phyloP scores from a whole-genome alignment of 148 eudicot species.

The Heliamphora exappendiculata region DNA sequence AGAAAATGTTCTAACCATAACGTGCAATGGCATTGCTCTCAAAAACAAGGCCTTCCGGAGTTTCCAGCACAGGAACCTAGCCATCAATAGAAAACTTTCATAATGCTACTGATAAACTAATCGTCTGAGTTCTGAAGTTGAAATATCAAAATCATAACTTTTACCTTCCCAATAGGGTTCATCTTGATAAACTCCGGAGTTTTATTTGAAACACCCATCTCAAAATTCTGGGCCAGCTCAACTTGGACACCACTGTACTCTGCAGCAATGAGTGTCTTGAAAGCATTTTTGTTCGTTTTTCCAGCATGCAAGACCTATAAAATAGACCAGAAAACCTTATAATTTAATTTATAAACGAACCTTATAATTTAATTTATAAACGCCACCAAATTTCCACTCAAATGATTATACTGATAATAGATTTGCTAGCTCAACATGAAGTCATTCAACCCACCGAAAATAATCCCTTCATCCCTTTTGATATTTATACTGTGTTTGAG shows the following conservation, averaged over 20 bases:
- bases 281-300: slow-evolving; percentile 53
- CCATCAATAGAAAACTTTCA: background rate
- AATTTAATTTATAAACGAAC: background rate
- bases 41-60: slow-evolving; percentile 57
- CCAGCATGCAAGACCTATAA: slow-evolving; percentile 51
- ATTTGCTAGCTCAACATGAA: background rate
- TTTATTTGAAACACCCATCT: slow-evolving; percentile 70
- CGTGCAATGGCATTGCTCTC: slow-evolving; percentile 74
- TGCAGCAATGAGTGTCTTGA: slow-evolving; percentile 64
- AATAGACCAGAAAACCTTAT: background rate
- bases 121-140: background rate
- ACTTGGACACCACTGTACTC: slow-evolving; percentile 57
- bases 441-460: background rate
- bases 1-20: slow-evolving; percentile 32
- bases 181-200: slow-evolving; percentile 61
- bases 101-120: background rate
- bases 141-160: background rate
- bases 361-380: background rate
- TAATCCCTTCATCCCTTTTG: background rate
- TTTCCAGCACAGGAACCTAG: slow-evolving; percentile 63
- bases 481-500: background rate
- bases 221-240: slow-evolving; percentile 44
- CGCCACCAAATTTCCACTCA: background rate
- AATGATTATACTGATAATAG: background rate
- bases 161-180: slow-evolving; percentile 81